phyloP scores from a whole-genome alignment of 768 basidiomycete species.

The Polyporus arcularius region DNA sequence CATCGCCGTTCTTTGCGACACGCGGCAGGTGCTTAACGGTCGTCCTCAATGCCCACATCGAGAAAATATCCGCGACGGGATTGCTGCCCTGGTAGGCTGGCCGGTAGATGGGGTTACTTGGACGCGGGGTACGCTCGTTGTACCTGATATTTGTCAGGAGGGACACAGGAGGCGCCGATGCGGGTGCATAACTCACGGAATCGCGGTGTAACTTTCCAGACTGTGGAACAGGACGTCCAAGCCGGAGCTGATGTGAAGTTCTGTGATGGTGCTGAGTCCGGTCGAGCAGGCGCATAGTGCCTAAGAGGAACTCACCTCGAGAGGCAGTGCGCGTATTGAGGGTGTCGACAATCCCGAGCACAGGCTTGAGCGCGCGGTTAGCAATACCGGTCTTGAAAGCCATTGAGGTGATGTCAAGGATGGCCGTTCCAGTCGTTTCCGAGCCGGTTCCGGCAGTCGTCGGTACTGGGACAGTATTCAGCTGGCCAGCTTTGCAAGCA shows the following conservation, averaged over 20 bases:
- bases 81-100: slow-evolving; percentile 95
- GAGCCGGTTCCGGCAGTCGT: slow-evolving; percentile 88
- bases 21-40: slow-evolving; percentile 89
- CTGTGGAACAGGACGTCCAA: slow-evolving; percentile 96
- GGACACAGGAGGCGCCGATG: background rate
- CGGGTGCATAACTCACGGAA: slow-evolving; percentile 59
- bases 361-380: slow-evolving; percentile 86
- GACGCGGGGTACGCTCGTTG: slow-evolving; percentile 86
- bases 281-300: background rate
- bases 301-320: slow-evolving; percentile 11
- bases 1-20: slow-evolving; percentile 75
- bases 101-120: slow-evolving; percentile 84
- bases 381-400: slow-evolving; percentile 98
- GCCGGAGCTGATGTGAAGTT: slow-evolving; percentile 92
- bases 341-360: slow-evolving; percentile 80
- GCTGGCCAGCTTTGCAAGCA: background rate
- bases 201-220: slow-evolving; percentile 91
- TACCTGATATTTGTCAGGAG: slow-evolving; percentile 52
- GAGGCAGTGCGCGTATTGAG: slow-evolving; percentile 91
- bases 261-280: slow-evolving; percentile 26
- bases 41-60: slow-evolving; percentile 88
- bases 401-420: slow-evolving; percentile 88
- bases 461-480: slow-evolving; percentile 43
- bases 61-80: slow-evolving; percentile 94
- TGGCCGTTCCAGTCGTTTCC: slow-evolving; percentile 94